Percentiles rank a stretch among this genome's conserved stretches.
Evolutionary conservation across 1,284 basidiomycete genomes (phyloP).

Genomic region (Vanrija sp.): DNA sequence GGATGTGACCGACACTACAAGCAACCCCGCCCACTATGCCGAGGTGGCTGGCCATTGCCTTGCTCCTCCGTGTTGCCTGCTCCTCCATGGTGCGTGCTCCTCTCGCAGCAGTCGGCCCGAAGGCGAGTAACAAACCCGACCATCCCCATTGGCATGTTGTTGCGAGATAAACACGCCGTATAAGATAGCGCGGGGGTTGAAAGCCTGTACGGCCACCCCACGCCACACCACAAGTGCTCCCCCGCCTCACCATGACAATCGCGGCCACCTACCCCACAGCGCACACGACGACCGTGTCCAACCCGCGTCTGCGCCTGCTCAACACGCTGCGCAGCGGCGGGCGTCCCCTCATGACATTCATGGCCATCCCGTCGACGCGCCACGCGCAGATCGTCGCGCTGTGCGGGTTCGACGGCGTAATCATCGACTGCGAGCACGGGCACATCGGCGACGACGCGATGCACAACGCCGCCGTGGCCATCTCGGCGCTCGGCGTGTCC

Average conservation of each 20-base stretch:
- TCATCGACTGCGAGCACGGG: slow-evolving; percentile 34
- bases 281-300: slow-evolving; percentile 26
- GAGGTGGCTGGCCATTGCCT: too few relatives aligned
- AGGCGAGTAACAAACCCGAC: too few relatives aligned
- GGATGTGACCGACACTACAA: too few relatives aligned
- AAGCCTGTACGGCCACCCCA: too few relatives aligned
- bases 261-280: slow-evolving; percentile 18
- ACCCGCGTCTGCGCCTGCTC: slow-evolving; percentile 31
- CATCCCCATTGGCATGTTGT: too few relatives aligned
- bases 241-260: background rate
- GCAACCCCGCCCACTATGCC: too few relatives aligned
- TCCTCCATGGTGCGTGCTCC: too few relatives aligned
- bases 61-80: too few relatives aligned
- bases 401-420: slow-evolving; percentile 24
- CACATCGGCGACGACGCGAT: slow-evolving; percentile 34
- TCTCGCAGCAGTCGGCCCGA: too few relatives aligned
- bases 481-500: slow-evolving; percentile 19
- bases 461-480: slow-evolving; percentile 35
- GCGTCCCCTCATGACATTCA: slow-evolving; percentile 33
- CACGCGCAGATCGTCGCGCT: slow-evolving; percentile 29
- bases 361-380: slow-evolving; percentile 24
- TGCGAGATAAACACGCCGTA: too few relatives aligned
- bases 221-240: too few relatives aligned
- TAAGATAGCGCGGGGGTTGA: too few relatives aligned
- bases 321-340: slow-evolving; percentile 21